Base-by-base conservation (phyloP, 495 filamentous ascomycete genomes). In the Choiromyces venosus region DNA sequence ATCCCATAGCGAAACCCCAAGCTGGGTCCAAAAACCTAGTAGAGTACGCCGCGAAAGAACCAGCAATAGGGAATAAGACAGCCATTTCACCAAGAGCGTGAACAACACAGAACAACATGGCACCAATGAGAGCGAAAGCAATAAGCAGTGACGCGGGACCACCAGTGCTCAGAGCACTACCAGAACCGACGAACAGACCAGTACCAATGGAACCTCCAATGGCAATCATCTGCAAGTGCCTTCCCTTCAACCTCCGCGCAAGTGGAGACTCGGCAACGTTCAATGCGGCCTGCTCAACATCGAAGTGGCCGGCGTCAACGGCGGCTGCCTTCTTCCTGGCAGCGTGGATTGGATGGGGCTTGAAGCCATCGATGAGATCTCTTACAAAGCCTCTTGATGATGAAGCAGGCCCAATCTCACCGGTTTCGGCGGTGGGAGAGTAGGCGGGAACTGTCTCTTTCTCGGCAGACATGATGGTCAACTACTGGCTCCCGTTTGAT, bases 1-100 rank as follows among this genome's bases (percentile, higher is more conserved):
- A 97, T 37, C 95, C 95, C 92, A 97, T 96, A 65, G 95, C 94
- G 79, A 97, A 97, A 0, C 95, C 95, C 94, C 94, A 97, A 4
- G 94, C 93, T 16, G 94, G 94, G 79, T 97, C 94, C 14, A 97
- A 80, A 79, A 97, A 98, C 36, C 94, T 88, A 44, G 92, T 97
- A 25, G 94, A 96, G 82, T 93, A 97, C 44, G 93, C 90, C 18
- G 93, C 90, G 82, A 98, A 98, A 33, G 93, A 96, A 71, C 94
- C 94, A 61, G 94, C 92, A 33, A 97, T 90, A 8, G 94, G 94
- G 81, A 95, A 97, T 36, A 92, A 75, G 19, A 97, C 94, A 38
- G 94, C 92, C 84, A 98, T 88, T 81, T 98, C 94, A 78, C 94
- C 94, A 52, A 98, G 86, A 3, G 93, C 92, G 72, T 97, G 94